Evolutionary conservation across 2,329 filamentous ascomycete species (phyloP).

Genomic region (Microdochium trichocladiopsis): DNA sequence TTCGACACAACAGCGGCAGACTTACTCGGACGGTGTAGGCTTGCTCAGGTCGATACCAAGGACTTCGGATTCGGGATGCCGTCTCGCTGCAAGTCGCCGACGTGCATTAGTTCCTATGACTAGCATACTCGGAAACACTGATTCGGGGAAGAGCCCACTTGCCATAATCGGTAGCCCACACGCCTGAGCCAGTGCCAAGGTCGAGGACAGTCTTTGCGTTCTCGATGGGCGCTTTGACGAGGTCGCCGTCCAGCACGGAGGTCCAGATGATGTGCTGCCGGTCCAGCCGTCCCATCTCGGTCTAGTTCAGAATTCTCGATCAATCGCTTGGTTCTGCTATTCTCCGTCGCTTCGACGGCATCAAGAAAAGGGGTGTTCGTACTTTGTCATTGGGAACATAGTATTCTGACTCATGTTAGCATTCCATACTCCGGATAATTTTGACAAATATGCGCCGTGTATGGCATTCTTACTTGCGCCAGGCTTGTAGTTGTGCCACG

Average conservation of each 20-base stretch:
- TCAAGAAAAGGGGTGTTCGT: no score
- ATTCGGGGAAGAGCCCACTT: background rate
- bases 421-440: no score
- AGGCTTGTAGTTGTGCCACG: background rate
- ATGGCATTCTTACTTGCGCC: slow-evolving; percentile 1
- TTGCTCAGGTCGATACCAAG: slow-evolving; percentile 6
- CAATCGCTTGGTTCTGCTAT: no score
- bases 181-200: slow-evolving; percentile 5
- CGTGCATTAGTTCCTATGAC: background rate
- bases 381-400: slow-evolving; percentile 5
- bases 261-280: slow-evolving; percentile 5
- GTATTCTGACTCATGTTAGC: slow-evolving; percentile 3
- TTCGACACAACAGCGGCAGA: background rate
- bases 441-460: no score
- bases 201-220: slow-evolving; percentile 5
- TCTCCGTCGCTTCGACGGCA: no score
- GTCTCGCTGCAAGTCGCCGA: background rate
- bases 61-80: slow-evolving; percentile 1
- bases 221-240: slow-evolving; percentile 4
- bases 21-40: slow-evolving; percentile 2
- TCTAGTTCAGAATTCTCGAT: slow-evolving; percentile 1
- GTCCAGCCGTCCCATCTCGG: slow-evolving; percentile 4
- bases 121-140: background rate
- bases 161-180: slow-evolving; percentile 5
- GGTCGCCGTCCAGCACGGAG: slow-evolving; percentile 2